Base-by-base conservation (phyloP, 805 yeast genomes). In the Saturnispora serradocipensis region DNA sequence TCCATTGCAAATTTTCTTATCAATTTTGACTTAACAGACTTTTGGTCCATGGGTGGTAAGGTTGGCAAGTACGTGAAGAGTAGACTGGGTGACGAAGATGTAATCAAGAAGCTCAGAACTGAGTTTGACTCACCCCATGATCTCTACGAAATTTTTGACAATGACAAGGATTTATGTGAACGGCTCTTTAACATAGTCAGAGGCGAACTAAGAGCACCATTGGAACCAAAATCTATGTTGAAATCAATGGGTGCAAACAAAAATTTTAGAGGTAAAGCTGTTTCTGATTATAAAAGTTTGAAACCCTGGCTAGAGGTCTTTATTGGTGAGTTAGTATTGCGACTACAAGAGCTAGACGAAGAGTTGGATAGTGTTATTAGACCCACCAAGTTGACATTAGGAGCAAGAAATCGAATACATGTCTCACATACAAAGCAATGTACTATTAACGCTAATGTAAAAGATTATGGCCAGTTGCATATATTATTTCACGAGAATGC, bases 41-140 rank as follows among this genome's bases (percentile, higher is more conserved):
- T 91, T 52, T 84, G 96, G 77, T 88, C 96, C 0, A 71, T 91
- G 74, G 98, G 99, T 6, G 99, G 98, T 2, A 88, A 87, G 57
- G 67, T 75, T 9, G 99, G 99, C 0, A 81, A 82, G 10, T 68
- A 70, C 11, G 71, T 88, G 1, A 55, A 73, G 16, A 63, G 66
- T n/a, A 64, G 69, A 18, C 64, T 89, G n/a, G 69, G 72, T 1
- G 53, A 50, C 8, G 54, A 44, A 15, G 58, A 51, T 43, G 61
- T 59, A 53, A 73, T 84, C 58, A 67, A 73, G 3, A 73, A 65
- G 51, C 73, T 88, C 1, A 69, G 85, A 50, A 75, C 77, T 3
- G 68, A 72, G 36, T 76, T 77, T 30, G 40, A 50, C 61, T 61
- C 77, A 0, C 56, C 67, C 3, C 52, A 62, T 1, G 74, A 75